A percentile compares a stretch with the other conserved stretches of the same genome.
These are phyloP conservation scores for Ephemerocybe angulata DNA, from an alignment of 768 basidiomycete species.

Conservation along the genomic window DNA sequence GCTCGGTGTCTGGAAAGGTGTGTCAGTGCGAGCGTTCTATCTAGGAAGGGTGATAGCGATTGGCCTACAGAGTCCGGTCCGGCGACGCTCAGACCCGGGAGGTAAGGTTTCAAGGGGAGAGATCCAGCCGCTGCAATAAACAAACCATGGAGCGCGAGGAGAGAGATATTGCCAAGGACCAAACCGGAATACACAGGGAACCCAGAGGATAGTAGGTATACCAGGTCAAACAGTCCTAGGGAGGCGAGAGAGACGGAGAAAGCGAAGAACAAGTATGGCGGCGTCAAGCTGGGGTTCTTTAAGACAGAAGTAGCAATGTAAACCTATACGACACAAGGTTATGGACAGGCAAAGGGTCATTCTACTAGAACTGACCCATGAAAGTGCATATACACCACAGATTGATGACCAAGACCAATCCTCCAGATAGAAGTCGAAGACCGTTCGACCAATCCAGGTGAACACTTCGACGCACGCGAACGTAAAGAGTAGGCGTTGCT, in stretches of 20 bases:
- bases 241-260: slow-evolving; percentile 28
- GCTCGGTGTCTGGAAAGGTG: slow-evolving; percentile 42
- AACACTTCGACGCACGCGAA: slow-evolving; percentile 37
- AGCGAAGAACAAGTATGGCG: slow-evolving; percentile 51
- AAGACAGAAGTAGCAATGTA: slow-evolving; percentile 42
- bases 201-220: slow-evolving; percentile 24
- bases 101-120: slow-evolving; percentile 45
- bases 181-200: slow-evolving; percentile 10
- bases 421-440: slow-evolving; percentile 28
- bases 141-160: slow-evolving; percentile 30
- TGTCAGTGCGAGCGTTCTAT: not conserved
- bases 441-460: slow-evolving; percentile 42
- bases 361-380: slow-evolving; percentile 45
- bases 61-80: slow-evolving; percentile 41
- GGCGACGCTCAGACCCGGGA: slow-evolving; percentile 49
- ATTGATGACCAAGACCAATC: slow-evolving; percentile 19
- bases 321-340: slow-evolving; percentile 27
- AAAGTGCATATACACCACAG: slow-evolving; percentile 32
- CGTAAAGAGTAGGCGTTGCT: slow-evolving; percentile 29
- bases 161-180: slow-evolving; percentile 23
- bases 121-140: slow-evolving; percentile 55
- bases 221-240: slow-evolving; percentile 33
- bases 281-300: slow-evolving; percentile 43
- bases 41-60: slow-evolving; percentile 1
- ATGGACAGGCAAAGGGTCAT: slow-evolving; percentile 1